phyloP scores from a whole-genome alignment of 176 grass and related monocot species.

The Triticum monococcum region DNA sequence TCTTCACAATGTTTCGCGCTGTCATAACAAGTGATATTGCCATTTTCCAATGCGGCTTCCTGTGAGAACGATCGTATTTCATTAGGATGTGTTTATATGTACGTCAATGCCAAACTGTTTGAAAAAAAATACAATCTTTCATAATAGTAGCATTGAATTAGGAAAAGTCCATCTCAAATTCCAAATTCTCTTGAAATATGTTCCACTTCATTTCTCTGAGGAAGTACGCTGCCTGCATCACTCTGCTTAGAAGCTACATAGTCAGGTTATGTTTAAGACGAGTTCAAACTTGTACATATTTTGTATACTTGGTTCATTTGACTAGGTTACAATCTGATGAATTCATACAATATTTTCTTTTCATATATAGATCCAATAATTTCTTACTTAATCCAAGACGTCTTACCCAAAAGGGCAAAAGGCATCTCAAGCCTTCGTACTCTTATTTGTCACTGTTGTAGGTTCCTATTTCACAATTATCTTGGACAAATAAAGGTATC shows the following conservation, averaged over 20 bases:
- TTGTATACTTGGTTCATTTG: not conserved
- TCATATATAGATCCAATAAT: no score
- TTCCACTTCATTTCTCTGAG: no score
- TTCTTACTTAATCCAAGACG: no score
- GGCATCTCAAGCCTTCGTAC: no score
- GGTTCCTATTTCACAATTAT: not conserved
- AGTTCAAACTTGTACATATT: not conserved
- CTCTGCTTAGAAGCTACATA: no score
- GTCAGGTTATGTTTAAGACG: no score
- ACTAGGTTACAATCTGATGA: not conserved
- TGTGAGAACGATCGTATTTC: slow-evolving; percentile 33
- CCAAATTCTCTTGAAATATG: not conserved
- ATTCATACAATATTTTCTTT: not conserved
- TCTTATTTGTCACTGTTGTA: not conserved
- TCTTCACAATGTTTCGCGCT: no score
- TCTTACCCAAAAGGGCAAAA: no score
- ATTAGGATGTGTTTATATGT: slow-evolving; percentile 80
- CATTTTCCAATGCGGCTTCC: no score
- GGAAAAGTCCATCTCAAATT: not conserved
- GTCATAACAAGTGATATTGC: no score
- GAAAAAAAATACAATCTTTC: not conserved
- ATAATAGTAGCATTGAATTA: not conserved
- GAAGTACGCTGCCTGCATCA: no score
- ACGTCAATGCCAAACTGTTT: slow-evolving; percentile 6
- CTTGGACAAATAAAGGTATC: not conserved